phyloP scores from a whole-genome alignment of 495 filamentous ascomycete genomes.

The Xylaria intraflava region DNA sequence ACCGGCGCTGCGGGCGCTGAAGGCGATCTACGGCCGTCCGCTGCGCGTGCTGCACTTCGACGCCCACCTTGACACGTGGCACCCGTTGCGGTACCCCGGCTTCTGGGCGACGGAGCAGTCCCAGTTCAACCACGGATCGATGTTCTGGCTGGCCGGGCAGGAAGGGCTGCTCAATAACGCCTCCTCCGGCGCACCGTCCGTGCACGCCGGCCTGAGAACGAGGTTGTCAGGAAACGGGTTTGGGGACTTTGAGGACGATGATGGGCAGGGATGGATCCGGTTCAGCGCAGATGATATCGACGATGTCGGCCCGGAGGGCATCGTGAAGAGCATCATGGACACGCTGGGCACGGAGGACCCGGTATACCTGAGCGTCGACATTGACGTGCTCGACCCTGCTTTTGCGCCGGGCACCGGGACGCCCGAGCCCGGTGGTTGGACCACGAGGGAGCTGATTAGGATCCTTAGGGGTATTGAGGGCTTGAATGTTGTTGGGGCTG shows the following conservation, averaged over 20 bases:
- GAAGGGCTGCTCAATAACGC: slow-evolving; percentile 57
- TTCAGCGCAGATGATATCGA: slow-evolving; percentile 67
- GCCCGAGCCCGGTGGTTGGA: slow-evolving; percentile 70
- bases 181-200: slow-evolving; percentile 52
- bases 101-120: slow-evolving; percentile 64
- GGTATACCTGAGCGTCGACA: slow-evolving; percentile 68
- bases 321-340: slow-evolving; percentile 52
- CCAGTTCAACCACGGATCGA: slow-evolving; percentile 75
- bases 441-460: slow-evolving; percentile 62
- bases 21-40: slow-evolving; percentile 61
- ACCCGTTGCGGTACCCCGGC: slow-evolving; percentile 68
- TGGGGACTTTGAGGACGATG: slow-evolving; percentile 61
- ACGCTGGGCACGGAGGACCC: slow-evolving; percentile 54
- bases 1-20: slow-evolving; percentile 65
- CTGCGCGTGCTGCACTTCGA: slow-evolving; percentile 82
- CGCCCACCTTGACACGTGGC: slow-evolving; percentile 76
- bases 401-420: slow-evolving; percentile 68
- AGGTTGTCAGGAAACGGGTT: slow-evolving; percentile 59
- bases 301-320: slow-evolving; percentile 52
- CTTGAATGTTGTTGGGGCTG: slow-evolving; percentile 65
- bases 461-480: slow-evolving; percentile 64
- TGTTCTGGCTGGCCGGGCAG: slow-evolving; percentile 75
- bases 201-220: slow-evolving; percentile 73
- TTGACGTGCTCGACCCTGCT: slow-evolving; percentile 68
- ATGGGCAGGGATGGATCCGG: slow-evolving; percentile 56